Evolutionary conservation across 768 basidiomycete genomes (phyloP).

Genomic region (Boletus speciosus): DNA sequence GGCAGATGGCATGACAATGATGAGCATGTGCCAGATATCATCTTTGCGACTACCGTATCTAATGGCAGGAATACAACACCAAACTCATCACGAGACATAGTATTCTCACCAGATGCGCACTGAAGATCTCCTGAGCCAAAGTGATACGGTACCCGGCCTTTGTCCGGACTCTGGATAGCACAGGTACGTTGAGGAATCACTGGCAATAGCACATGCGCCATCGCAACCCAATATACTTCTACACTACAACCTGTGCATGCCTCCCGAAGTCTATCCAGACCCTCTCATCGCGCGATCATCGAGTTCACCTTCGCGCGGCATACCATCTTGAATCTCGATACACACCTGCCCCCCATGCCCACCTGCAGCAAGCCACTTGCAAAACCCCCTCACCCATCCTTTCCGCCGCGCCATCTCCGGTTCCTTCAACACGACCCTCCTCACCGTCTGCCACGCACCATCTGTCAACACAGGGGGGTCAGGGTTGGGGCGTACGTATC

Average conservation of each 20-base stretch:
- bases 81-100: no score
- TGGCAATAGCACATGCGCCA: no score
- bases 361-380: conserved; percentile 4
- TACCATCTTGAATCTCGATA: conserved; percentile 6
- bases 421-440: conserved; percentile 7
- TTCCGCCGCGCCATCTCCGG: conserved; percentile 11
- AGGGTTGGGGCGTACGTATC: conserved; percentile 1
- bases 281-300: background rate
- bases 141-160: no score
- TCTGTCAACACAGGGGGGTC: background rate
- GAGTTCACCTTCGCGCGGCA: background rate
- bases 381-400: conserved; percentile 13
- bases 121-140: no score
- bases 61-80: no score
- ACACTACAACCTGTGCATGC: conserved; percentile 1
- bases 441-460: conserved; percentile 9
- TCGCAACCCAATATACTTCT: background rate
- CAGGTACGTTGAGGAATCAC: no score
- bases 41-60: no score
- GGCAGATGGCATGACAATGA: no score
- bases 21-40: no score
- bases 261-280: conserved; percentile 11
- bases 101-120: no score
- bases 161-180: no score
- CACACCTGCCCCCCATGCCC: conserved; percentile 11